Evolutionary conservation across 116 monocot species (phyloP), one percentile per base, ranked within the genome.

Genomic region (Phalaenopsis hybrid): DNA sequence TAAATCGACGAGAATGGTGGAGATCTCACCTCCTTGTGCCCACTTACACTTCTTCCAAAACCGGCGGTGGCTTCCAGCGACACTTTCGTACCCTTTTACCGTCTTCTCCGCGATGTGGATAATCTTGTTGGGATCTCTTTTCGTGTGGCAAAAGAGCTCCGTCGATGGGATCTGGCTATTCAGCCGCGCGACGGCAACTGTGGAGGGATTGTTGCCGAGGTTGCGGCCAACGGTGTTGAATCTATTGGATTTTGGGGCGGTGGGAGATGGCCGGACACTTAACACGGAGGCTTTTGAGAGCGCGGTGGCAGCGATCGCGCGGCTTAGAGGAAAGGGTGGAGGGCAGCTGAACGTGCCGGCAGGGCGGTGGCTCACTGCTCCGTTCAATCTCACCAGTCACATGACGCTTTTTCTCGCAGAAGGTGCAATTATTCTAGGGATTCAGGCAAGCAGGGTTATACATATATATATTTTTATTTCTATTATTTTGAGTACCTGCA

Each of bases 301-400:
- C 55, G 94, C 94, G 13, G 89, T 89, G 51, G 85, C 77, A 74
- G 86, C 86, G 76, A 90, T 88, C 20, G 77, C 84, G 46, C 44
- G 48, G 78, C 83, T 89, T 4, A 43, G 79, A 33, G 61, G 46
- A 74, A 79, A 63, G 48, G 92, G 91, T n/a, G 93, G 91, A 0
- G 93, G 88, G 50, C 89, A 87, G 85, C 91, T 95, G 55, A 87
- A 83, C 52, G 90, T 91, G 50, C 90, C 80, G 2, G 50, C 82
- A 18, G 93, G 93, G 33, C 28, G 81, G 15, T 96, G 95, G 95
- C 79, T 98, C 31, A 98, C 98, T 45, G 93, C 86, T 45, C 95
- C 95, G 16, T 98, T 98, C 82, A 98, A 98, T 80, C 88, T 98
- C 79, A 98, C 98, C 18, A 98, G 98, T 41, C 91, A 93, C 50